Evolutionary conservation across 306 rosid genomes (phyloP).

Genomic region (Begonia masoniana): DNA sequence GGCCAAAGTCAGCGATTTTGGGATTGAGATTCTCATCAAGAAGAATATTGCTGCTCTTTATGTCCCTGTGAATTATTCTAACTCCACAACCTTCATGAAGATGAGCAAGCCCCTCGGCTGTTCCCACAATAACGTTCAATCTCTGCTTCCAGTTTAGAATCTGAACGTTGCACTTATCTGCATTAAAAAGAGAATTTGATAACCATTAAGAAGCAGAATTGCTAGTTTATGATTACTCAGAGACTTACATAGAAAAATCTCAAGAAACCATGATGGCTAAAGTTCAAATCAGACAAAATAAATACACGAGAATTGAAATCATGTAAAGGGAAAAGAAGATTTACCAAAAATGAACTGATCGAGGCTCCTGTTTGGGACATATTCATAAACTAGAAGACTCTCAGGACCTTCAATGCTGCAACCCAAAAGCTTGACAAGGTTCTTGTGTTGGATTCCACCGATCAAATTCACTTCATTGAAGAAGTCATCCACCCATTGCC

Average conservation of each 20-base stretch:
- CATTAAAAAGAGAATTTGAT: constrained; percentile 5
- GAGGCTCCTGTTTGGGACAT: constrained; percentile 51
- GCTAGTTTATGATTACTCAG: no score
- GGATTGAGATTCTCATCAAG: constrained; percentile 64
- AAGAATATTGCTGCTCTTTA: constrained; percentile 81
- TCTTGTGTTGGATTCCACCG: constrained; percentile 64
- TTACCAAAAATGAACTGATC: constrained; percentile 72
- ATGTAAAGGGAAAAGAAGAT: constrained; percentile 4
- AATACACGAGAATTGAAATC: background rate
- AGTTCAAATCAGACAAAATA: background rate
- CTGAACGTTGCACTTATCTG: constrained; percentile 51
- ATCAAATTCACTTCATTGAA: constrained; percentile 87
- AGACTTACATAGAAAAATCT: background rate
- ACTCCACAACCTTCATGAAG: constrained; percentile 57
- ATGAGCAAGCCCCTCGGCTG: constrained; percentile 81
- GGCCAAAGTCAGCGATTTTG: constrained; percentile 84
- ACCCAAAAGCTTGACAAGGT: constrained; percentile 69
- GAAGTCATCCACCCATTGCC: constrained; percentile 92
- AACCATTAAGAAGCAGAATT: no score
- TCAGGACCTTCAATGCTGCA: constrained; percentile 98
- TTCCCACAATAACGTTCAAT: constrained; percentile 46
- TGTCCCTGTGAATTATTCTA: constrained; percentile 84
- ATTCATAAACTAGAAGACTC: constrained; percentile 80
- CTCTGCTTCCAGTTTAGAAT: constrained; percentile 66
- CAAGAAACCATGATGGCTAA: background rate